Evolutionary conservation across 805 yeast genomes (phyloP).

Genomic region (Candida mattraensis): DNA sequence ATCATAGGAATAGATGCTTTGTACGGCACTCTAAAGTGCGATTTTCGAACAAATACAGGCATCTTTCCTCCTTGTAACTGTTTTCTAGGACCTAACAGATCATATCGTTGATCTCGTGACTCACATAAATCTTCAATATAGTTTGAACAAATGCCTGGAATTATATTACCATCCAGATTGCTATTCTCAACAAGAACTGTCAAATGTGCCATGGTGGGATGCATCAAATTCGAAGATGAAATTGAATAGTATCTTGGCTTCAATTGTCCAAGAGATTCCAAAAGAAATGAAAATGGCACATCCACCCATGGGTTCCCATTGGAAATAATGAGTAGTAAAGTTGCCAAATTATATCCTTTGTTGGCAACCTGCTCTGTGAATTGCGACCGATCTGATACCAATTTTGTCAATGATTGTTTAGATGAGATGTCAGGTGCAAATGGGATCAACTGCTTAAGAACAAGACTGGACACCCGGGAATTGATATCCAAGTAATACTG

Average conservation of each 20-base stretch:
- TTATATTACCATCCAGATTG: conserved; percentile 29
- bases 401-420: conserved; percentile 44
- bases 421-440: conserved; percentile 68
- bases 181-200: conserved; percentile 80
- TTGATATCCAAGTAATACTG: conserved; percentile 81
- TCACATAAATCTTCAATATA: conserved; percentile 66
- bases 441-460: conserved; percentile 61
- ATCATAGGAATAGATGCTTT: conserved; percentile 77
- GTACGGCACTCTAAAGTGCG: conserved; percentile 87
- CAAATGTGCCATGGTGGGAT: conserved; percentile 64
- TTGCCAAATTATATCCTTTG: conserved; percentile 63
- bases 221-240: conserved; percentile 68
- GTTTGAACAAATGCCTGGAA: conserved; percentile 84
- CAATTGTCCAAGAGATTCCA: conserved; percentile 74
- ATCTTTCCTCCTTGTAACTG: conserved; percentile 44
- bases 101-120: conserved; percentile 41
- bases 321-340: conserved; percentile 60
- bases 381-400: conserved; percentile 60
- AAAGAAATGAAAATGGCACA: conserved; percentile 78
- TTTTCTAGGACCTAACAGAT: conserved; percentile 68
- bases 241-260: conserved; percentile 93
- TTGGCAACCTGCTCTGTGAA: conserved; percentile 62
- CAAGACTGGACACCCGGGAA: conserved; percentile 83
- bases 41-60: conserved; percentile 85
- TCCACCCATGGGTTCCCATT: conserved; percentile 58